A percentile compares a stretch with the other conserved stretches of the same genome.
phyloP scores from a whole-genome alignment of 1,139 yeast species.

The Candida frijolesensis region DNA sequence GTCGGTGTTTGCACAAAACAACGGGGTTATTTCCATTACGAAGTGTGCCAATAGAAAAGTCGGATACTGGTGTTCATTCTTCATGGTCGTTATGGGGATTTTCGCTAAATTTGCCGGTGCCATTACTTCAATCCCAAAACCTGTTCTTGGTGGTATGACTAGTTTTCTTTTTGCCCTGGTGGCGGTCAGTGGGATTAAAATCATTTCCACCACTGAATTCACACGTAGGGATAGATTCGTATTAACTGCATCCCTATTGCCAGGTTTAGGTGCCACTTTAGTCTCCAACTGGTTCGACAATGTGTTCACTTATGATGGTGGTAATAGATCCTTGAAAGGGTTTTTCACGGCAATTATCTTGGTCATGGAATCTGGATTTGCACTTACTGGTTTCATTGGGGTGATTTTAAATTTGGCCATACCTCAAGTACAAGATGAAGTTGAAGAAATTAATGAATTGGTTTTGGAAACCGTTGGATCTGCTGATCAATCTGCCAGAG shows the following conservation, averaged over 20 bases:
- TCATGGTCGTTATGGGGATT: conserved; percentile 80
- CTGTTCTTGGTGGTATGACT: conserved; percentile 93
- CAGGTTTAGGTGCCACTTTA: conserved; percentile 78
- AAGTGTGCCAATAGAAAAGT: conserved; percentile 85
- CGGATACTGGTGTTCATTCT: conserved; percentile 89
- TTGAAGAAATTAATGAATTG: conserved; percentile 51
- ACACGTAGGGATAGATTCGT: conserved; percentile 88
- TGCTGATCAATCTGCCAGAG: conserved; percentile 45
- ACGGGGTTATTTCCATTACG: conserved; percentile 89
- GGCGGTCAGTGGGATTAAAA: conserved; percentile 84
- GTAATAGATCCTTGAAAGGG: conserved; percentile 63
- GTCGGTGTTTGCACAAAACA: conserved; percentile 90
- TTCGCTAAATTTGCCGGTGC: conserved; percentile 91
- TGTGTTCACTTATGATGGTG: conserved; percentile 77
- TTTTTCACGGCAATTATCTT: conserved; percentile 78
- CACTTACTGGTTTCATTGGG: conserved; percentile 78
- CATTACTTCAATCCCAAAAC: conserved; percentile 76
- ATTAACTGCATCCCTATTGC: conserved; percentile 71
- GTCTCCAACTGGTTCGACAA: conserved; percentile 74
- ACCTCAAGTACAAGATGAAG: conserved; percentile 72
- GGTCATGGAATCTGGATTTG: conserved; percentile 87
- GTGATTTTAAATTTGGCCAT: conserved; percentile 68
- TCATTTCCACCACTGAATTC: conserved; percentile 73
- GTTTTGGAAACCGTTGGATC: conserved; percentile 51
- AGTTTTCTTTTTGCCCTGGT: conserved; percentile 86